Evolutionary conservation across 495 filamentous ascomycete genomes (phyloP), one percentile per base, ranked within the genome.

Genomic region (Trichoderma erinaceum): DNA sequence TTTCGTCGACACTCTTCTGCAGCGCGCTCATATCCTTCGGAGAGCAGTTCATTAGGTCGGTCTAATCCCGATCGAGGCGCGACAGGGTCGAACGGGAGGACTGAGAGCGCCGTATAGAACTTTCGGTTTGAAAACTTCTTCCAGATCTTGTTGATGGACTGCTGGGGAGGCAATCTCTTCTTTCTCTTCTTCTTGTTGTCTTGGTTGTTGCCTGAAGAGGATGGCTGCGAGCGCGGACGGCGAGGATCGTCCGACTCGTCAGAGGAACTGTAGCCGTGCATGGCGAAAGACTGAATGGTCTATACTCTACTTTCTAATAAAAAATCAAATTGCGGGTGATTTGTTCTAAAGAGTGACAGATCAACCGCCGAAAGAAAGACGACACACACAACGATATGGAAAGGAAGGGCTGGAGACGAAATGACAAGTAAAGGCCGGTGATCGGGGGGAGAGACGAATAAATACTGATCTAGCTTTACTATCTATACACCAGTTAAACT

Each of bases 81-180:
- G 1, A 83, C 56, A 6, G 81, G 80, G 44, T 81, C 80, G 71
- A 82, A 82, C 41, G 81, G 81, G 2, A 83, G 68, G 41, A 83
- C 75, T 3, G 80, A 73, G 10, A 83, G 73, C 0, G 81, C 81
- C 76, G 81, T 82, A 72, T 75, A 78, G 69, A 78, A 81, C 67
- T 78, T 76, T 69, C 88, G 91, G 66, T 84, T 86, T 67, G 83
- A 87, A 76, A 95, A 95, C 29, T 85, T 87, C 69, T 86, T 81
- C 92, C 92, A 97, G 75, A 94, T 93, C 67, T 87, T 85, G 74
- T 90, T 88, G 69, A 96, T 85, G 50, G 79, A 84, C 72, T 89
- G 84, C 77, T 96, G 92, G 4, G 92, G 92, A 12, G 90, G 77
- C 56, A 88, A 83, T 69, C 79, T 84, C 68, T 80, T 84, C 73